Conservation (phyloP, 2,329 filamentous ascomycete species). For the Nothopassalora personata region DNA sequence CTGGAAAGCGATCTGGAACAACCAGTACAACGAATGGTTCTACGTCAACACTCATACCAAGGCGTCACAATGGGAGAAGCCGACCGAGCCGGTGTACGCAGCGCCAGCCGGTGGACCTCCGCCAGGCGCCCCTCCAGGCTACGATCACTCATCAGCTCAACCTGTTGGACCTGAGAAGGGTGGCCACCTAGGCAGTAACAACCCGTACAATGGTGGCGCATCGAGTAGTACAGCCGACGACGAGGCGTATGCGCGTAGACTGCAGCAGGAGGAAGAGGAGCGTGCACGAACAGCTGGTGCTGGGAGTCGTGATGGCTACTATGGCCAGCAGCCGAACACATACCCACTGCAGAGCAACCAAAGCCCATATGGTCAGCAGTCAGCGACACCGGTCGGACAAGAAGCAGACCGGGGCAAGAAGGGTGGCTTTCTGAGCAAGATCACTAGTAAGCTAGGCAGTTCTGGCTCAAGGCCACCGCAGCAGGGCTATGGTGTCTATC, state of each 20-base stretch:
- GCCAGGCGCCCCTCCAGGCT: slow-evolving; percentile 61
- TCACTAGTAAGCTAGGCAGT: slow-evolving; percentile 44
- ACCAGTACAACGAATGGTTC: slow-evolving; percentile 88
- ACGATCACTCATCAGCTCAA: slow-evolving; percentile 46
- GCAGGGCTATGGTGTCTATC: slow-evolving; percentile 29
- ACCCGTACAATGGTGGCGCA: slow-evolving; percentile 54
- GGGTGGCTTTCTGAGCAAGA: slow-evolving; percentile 47
- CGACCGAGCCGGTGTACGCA: slow-evolving; percentile 61
- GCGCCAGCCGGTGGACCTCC: slow-evolving; percentile 42
- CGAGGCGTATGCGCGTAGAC: slow-evolving; percentile 65
- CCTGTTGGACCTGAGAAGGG: slow-evolving; percentile 42
- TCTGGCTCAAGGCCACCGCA: slow-evolving; percentile 15
- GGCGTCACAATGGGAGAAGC: slow-evolving; percentile 82
- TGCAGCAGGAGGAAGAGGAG: slow-evolving; percentile 80
- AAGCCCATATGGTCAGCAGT: slow-evolving; percentile 24
- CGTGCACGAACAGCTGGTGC: slow-evolving; percentile 31
- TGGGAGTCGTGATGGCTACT: slow-evolving; percentile 42
- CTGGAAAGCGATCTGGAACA: slow-evolving; percentile 80
- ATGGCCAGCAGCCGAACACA: slow-evolving; percentile 24
- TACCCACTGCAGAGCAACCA: slow-evolving; percentile 12
- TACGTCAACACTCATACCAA: slow-evolving; percentile 86
- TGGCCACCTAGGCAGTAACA: slow-evolving; percentile 57
- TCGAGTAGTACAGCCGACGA: slow-evolving; percentile 49
- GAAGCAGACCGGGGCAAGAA: slow-evolving; percentile 38
- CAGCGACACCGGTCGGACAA: slow-evolving; percentile 6